Evolutionary conservation across 371 early-diverging fungal species (phyloP).

Genomic region (Syncephalastrum sp.): DNA sequence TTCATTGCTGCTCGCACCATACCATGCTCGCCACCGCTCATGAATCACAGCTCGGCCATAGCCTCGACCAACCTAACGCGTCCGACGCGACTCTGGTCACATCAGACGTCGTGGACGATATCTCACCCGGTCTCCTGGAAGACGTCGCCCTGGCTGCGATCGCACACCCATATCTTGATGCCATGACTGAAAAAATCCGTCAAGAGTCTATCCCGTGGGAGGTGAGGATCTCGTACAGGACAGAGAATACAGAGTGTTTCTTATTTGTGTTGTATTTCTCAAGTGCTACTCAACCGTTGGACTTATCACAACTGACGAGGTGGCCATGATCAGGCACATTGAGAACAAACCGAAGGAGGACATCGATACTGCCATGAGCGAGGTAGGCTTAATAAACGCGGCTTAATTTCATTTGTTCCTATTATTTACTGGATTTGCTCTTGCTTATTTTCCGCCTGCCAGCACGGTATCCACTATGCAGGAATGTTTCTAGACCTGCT

Average conservation of each 20-base stretch:
- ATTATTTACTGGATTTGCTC: background rate
- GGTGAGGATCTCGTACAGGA: constrained; percentile 34
- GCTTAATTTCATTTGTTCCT: background rate
- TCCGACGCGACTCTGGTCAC: background rate
- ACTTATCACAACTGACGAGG: constrained; percentile 79
- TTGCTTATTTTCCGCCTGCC: background rate
- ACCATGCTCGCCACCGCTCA: constrained; percentile 27
- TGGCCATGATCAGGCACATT: constrained; percentile 63
- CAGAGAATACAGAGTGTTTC: background rate
- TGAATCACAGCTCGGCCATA: constrained; percentile 9
- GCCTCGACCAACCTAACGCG: background rate
- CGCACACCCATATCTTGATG: constrained; percentile 81
- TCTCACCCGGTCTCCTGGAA: constrained; percentile 14
- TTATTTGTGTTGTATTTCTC: constrained; percentile 1
- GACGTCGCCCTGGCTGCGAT: constrained; percentile 66
- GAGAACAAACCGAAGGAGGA: constrained; percentile 52
- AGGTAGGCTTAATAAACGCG: constrained; percentile 26
- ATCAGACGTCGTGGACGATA: constrained; percentile 1
- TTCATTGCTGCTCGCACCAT: constrained; percentile 31
- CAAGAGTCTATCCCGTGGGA: constrained; percentile 87
- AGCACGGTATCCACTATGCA: constrained; percentile 58
- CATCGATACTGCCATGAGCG: constrained; percentile 41
- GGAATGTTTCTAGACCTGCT: constrained; percentile 69
- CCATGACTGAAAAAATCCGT: constrained; percentile 65
- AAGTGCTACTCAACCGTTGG: constrained; percentile 73